These are phyloP conservation scores for Geotrichum klebahnii DNA, from an alignment of 1,139 yeast genomes.

Conservation along the genomic window DNA sequence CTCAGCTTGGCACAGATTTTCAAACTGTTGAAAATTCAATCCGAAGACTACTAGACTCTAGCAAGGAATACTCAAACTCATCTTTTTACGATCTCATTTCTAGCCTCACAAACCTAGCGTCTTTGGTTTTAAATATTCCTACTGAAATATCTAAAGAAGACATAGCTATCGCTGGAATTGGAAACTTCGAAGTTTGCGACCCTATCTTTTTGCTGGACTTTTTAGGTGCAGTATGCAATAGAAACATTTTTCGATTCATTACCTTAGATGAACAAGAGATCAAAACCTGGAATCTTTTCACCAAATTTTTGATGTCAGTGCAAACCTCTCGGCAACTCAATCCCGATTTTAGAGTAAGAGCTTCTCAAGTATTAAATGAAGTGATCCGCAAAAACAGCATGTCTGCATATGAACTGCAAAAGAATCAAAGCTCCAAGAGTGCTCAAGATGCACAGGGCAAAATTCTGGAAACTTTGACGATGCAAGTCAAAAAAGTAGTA, in stretches of 20 bases:
- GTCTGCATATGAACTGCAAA: conserved; percentile 13
- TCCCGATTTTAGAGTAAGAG: conserved; percentile 46
- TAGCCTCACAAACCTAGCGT: conserved; percentile 47
- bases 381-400: conserved; percentile 44
- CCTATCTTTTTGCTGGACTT: conserved; percentile 30
- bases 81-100: conserved; percentile 49
- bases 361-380: conserved; percentile 49
- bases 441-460: conserved; percentile 21
- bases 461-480: conserved; percentile 23
- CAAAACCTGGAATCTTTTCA: conserved; percentile 45
- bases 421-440: conserved; percentile 11
- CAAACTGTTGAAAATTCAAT: conserved; percentile 53
- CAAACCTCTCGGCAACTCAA: conserved; percentile 41
- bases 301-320: conserved; percentile 48
- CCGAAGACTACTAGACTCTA: conserved; percentile 58
- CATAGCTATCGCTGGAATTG: conserved; percentile 23
- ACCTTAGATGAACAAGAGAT: conserved; percentile 34
- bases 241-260: conserved; percentile 51
- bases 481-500: conserved; percentile 20
- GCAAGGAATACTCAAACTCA: conserved; percentile 49
- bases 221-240: conserved; percentile 46
- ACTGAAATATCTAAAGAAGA: conserved; percentile 1
- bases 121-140: conserved; percentile 13
- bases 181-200: conserved; percentile 24
- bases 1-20: conserved; percentile 44